phyloP scores from a whole-genome alignment of 1,284 basidiomycete species.

The Moniliella sp. region DNA sequence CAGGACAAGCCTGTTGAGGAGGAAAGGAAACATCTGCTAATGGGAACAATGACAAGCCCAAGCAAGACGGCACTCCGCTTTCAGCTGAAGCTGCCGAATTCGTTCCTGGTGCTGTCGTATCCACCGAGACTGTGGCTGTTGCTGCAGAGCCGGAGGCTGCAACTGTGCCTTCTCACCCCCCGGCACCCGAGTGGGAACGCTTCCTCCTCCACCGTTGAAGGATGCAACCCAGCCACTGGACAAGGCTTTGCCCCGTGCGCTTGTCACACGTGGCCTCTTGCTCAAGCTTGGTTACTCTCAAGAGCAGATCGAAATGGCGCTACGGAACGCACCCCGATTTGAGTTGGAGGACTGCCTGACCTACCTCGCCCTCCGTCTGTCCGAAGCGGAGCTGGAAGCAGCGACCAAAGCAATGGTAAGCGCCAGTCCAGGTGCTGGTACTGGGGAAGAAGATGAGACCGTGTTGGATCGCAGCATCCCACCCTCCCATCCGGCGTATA shows the following conservation, averaged over 20 bases:
- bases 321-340: constrained; percentile 44
- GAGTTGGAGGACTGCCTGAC: constrained; percentile 71
- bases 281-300: constrained; percentile 60
- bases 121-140: not conserved
- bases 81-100: not conserved
- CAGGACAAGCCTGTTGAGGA: not conserved
- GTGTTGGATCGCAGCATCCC: constrained; percentile 39
- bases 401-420: constrained; percentile 5
- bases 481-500: constrained; percentile 49
- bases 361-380: constrained; percentile 13
- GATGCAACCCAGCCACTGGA: not conserved
- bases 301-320: constrained; percentile 48
- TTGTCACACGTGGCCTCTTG: constrained; percentile 61
- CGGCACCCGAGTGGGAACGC: not conserved
- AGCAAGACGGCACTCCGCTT: not conserved
- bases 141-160: not conserved
- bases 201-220: not conserved
- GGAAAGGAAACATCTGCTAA: not conserved
- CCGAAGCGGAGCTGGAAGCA: constrained; percentile 42
- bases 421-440: constrained; percentile 14
- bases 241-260: constrained; percentile 47
- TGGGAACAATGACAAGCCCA: no score
- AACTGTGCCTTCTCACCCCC: not conserved
- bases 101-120: not conserved
- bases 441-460: constrained; percentile 36